Evolutionary conservation across 1,284 basidiomycete genomes (phyloP).

Genomic region (Boletus sp.): DNA sequence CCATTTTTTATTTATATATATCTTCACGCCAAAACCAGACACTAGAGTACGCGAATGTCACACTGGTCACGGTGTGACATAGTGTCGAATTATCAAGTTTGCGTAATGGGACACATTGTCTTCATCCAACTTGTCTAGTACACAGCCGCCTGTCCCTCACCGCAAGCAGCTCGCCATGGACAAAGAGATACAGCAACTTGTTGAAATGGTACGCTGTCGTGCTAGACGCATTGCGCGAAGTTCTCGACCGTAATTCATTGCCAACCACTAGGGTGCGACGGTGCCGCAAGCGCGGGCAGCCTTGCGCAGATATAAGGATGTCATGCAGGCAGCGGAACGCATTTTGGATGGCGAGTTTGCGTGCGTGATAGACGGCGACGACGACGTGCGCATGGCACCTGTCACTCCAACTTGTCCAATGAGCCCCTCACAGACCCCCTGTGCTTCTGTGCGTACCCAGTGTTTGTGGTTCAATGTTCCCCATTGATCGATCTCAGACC

Average conservation of each 20-base stretch:
- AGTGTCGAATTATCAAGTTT: slow-evolving; percentile 19
- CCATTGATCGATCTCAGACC: slow-evolving; percentile 43
- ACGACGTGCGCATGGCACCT: slow-evolving; percentile 31
- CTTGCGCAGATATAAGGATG: slow-evolving; percentile 74
- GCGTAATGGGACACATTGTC: slow-evolving; percentile 24
- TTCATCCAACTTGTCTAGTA: slow-evolving; percentile 4
- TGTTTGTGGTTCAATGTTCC: background rate
- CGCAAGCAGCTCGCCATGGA: slow-evolving; percentile 34
- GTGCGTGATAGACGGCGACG: slow-evolving; percentile 59
- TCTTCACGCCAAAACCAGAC: background rate
- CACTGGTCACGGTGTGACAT: slow-evolving; percentile 28
- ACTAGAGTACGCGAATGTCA: slow-evolving; percentile 12
- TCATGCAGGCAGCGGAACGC: slow-evolving; percentile 85
- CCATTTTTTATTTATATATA: slow-evolving; percentile 23
- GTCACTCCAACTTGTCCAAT: slow-evolving; percentile 19
- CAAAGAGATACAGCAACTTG: slow-evolving; percentile 46
- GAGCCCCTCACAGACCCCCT: slow-evolving; percentile 30
- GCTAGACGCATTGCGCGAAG: background rate
- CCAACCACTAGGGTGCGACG: slow-evolving; percentile 65
- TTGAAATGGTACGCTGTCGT: slow-evolving; percentile 52
- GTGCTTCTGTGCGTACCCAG: slow-evolving; percentile 25
- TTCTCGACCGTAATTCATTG: slow-evolving; percentile 10
- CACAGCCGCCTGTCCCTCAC: slow-evolving; percentile 1
- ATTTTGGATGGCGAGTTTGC: slow-evolving; percentile 83
- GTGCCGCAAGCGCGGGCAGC: slow-evolving; percentile 75